Conservation (phyloP, 257 asterid species). For the Petrea volubilis region DNA sequence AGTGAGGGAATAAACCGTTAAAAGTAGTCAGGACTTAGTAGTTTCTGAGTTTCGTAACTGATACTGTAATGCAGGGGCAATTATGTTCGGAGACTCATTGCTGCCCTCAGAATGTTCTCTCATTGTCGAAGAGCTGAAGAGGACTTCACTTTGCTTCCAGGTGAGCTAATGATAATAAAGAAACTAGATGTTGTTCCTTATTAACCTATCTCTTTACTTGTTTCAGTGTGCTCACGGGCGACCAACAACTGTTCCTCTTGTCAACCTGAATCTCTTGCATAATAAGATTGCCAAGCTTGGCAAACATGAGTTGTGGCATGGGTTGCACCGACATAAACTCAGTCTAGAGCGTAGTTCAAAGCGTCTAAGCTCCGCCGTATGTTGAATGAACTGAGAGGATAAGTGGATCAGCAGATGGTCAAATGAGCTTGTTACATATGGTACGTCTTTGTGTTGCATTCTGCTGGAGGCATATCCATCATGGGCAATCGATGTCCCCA, state of each 20-base stretch:
- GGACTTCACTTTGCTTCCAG: conserved; percentile 90
- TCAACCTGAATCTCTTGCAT: conserved; percentile 64
- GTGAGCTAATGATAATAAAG: conserved; percentile 43
- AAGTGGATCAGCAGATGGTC: not conserved
- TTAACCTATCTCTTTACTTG: conserved; percentile 14
- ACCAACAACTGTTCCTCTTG: conserved; percentile 90
- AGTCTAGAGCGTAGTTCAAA: conserved; percentile 50
- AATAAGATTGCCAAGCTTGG: conserved; percentile 53
- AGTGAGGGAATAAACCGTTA: not conserved
- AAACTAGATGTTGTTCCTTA: conserved; percentile 14
- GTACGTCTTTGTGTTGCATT: not conserved
- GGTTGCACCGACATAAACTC: conserved; percentile 55
- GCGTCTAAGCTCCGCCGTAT: conserved; percentile 53
- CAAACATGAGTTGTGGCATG: conserved; percentile 62
- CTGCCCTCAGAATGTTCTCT: conserved; percentile 93
- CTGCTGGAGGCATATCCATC: not conserved
- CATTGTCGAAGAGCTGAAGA: conserved; percentile 85
- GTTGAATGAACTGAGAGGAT: conserved; percentile 19
- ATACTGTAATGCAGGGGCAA: conserved; percentile 61
- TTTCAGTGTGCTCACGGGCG: conserved; percentile 97
- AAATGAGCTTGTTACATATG: not conserved
- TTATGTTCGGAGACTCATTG: conserved; percentile 92
- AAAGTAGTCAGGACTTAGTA: not conserved
- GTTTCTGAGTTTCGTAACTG: not conserved
- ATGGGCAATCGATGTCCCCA: not conserved